phyloP scores from a whole-genome alignment of 495 filamentous ascomycete species.

The Talaromyces trachyspermus region DNA sequence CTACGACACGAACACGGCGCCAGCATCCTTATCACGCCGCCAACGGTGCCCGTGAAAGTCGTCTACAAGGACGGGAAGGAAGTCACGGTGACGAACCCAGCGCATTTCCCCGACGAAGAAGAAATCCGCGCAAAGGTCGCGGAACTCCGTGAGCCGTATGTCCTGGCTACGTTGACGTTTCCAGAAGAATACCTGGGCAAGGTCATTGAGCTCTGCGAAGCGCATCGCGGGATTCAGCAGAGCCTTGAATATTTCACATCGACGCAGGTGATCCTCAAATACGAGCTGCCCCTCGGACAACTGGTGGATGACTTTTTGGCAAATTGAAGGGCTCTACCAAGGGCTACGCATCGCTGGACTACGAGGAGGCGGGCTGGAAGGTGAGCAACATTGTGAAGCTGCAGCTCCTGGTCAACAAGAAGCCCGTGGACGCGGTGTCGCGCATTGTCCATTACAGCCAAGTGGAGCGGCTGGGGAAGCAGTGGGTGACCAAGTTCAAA shows the following conservation, averaged over 20 bases:
- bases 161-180: slow-evolving; percentile 77
- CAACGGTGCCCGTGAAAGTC: slow-evolving; percentile 86
- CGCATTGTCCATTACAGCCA: slow-evolving; percentile 79
- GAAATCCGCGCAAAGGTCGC: slow-evolving; percentile 48
- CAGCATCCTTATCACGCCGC: slow-evolving; percentile 94
- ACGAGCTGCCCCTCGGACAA: slow-evolving; percentile 77
- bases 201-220: slow-evolving; percentile 91
- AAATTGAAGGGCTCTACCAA: slow-evolving; percentile 87
- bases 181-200: slow-evolving; percentile 91
- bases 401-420: slow-evolving; percentile 88
- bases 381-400: slow-evolving; percentile 77
- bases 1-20: slow-evolving; percentile 90
- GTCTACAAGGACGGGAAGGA: slow-evolving; percentile 66
- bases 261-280: slow-evolving; percentile 94
- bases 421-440: slow-evolving; percentile 88
- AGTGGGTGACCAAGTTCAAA: slow-evolving; percentile 96
- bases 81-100: slow-evolving; percentile 72
- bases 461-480: slow-evolving; percentile 62
- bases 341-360: slow-evolving; percentile 80
- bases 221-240: slow-evolving; percentile 78
- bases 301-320: slow-evolving; percentile 94
- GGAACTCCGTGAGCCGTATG: slow-evolving; percentile 77
- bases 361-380: slow-evolving; percentile 89
- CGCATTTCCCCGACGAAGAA: slow-evolving; percentile 75
- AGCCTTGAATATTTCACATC: slow-evolving; percentile 84